Conservation (phyloP, 495 filamentous ascomycete genomes). For the Hypoxylon fragiforme region DNA sequence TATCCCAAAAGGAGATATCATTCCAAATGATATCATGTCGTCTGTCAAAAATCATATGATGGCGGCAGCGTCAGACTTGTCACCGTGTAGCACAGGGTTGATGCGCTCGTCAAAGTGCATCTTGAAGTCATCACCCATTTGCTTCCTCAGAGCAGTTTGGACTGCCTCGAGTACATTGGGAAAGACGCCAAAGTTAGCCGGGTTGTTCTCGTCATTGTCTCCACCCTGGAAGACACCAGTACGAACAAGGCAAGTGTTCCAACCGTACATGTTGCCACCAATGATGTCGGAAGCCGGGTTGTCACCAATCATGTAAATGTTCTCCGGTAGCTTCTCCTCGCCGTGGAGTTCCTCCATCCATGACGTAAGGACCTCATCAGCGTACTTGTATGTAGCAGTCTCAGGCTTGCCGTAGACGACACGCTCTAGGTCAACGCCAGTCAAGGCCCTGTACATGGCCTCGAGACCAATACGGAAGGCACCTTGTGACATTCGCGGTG, state of each 20-base stretch:
- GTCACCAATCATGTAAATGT: conserved; percentile 83
- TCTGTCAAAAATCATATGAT: conserved; percentile 38
- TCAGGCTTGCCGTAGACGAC: conserved; percentile 86
- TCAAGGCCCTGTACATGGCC: conserved; percentile 76
- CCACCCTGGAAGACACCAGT: conserved; percentile 59
- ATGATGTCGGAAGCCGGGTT: conserved; percentile 79
- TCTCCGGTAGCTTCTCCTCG: conserved; percentile 68
- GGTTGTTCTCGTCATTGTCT: conserved; percentile 89
- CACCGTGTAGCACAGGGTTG: conserved; percentile 66
- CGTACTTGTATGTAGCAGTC: conserved; percentile 78
- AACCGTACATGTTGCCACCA: conserved; percentile 79
- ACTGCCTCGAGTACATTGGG: conserved; percentile 82
- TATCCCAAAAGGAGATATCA: conserved; percentile 3
- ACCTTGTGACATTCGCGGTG: conserved; percentile 73
- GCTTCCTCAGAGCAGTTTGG: conserved; percentile 90
- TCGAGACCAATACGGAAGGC: conserved; percentile 76
- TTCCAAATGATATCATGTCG: not conserved
- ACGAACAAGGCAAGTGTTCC: conserved; percentile 84
- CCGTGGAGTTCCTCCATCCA: conserved; percentile 80
- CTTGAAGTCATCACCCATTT: conserved; percentile 65
- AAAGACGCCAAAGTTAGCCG: conserved; percentile 90
- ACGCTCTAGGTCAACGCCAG: conserved; percentile 75
- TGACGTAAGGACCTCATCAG: conserved; percentile 70
- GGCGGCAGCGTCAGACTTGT: conserved; percentile 39
- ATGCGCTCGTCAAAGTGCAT: conserved; percentile 54